phyloP scores from a whole-genome alignment of 768 basidiomycete genomes.

The Rhodotorula toruloides region DNA sequence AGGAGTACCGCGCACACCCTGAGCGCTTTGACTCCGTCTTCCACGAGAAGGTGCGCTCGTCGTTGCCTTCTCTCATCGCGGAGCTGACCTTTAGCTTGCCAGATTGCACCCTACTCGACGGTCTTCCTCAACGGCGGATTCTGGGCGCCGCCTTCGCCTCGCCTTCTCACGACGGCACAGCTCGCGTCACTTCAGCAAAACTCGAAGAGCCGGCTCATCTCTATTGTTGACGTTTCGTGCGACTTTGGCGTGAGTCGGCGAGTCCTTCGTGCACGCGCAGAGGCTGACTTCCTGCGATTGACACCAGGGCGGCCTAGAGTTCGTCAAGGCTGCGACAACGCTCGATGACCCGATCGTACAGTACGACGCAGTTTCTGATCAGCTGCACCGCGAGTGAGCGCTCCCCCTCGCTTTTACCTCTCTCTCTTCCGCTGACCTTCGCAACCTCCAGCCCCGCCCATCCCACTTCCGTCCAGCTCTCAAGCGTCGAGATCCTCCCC shows the following conservation, averaged over 20 bases:
- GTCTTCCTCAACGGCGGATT: slow-evolving; percentile 81
- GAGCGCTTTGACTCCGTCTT: slow-evolving; percentile 64
- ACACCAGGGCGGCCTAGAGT: slow-evolving; percentile 77
- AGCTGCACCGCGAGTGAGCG: slow-evolving; percentile 27
- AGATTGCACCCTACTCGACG: slow-evolving; percentile 81
- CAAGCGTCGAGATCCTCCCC: slow-evolving; percentile 87
- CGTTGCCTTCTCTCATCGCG: not conserved
- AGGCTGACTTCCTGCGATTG: not conserved
- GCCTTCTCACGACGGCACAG: slow-evolving; percentile 67
- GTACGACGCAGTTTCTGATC: slow-evolving; percentile 20
- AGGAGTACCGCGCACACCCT: slow-evolving; percentile 70
- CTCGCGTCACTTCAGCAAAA: slow-evolving; percentile 51
- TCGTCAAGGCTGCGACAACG: slow-evolving; percentile 69
- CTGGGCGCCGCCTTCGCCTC: slow-evolving; percentile 72
- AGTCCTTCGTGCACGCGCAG: no score
- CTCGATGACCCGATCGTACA: slow-evolving; percentile 64
- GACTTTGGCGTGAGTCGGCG: slow-evolving; percentile 62
- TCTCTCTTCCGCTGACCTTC: slow-evolving; percentile 46
- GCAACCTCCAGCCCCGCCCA: slow-evolving; percentile 52
- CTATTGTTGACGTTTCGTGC: slow-evolving; percentile 82
- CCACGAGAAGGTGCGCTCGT: slow-evolving; percentile 55
- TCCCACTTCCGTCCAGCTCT: slow-evolving; percentile 58
- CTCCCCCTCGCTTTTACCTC: slow-evolving; percentile 22
- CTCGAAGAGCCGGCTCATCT: slow-evolving; percentile 56
- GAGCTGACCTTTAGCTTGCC: not conserved